Evolutionary conservation across 139 green algal genomes (phyloP), one percentile per base, ranked within the genome.

Genomic region (Chlorella sp.): DNA sequence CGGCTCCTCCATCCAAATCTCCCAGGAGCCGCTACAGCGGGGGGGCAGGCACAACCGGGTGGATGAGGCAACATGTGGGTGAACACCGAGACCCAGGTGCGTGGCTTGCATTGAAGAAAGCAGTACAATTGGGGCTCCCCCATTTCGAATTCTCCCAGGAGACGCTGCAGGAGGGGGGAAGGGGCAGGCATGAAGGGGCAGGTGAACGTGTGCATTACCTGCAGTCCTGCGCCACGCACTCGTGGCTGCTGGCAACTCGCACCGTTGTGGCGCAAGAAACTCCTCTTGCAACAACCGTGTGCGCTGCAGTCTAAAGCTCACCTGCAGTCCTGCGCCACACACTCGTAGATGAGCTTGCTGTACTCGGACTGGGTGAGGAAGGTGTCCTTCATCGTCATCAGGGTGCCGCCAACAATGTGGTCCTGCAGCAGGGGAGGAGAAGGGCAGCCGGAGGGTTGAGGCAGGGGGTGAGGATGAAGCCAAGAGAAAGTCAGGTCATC

Each of bases 371-470:
- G 76, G n/a, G 90, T 95, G 40, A 99, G 91, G 87, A 99, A 98
- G 24, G 94, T 96, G 91, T 98, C 98, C 30, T 94, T 94, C 91
- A 94, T 96, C 0, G 97, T 98, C 85, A 99, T 91, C 85, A 98
- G 89, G 19, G 96, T 95, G 34, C 92, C 96, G 0, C 90, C 90
- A 24, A 98, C 95, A 64, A 99, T 96, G 92, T 99, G 98, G 92
- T 99, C 98, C 94, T 98, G 96, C 61, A 77, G 84, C 26, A 32
- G 26, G 12, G 81, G 18, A 22, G 32, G 22, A 11, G 42, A 30
- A 39, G n/a, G 30, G 32, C 9, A 30, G 28, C 26, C 28, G 2
- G 30, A 12, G 48, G 42, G 80, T 42, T 1, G 30, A 22, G 16
- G 26, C 15, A 16, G 79, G 40, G 48, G 32, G 42, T 1, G 42